Evolutionary conservation across 2,329 filamentous ascomycete species (phyloP).

Genomic region (Didymosphaeria variabile): DNA sequence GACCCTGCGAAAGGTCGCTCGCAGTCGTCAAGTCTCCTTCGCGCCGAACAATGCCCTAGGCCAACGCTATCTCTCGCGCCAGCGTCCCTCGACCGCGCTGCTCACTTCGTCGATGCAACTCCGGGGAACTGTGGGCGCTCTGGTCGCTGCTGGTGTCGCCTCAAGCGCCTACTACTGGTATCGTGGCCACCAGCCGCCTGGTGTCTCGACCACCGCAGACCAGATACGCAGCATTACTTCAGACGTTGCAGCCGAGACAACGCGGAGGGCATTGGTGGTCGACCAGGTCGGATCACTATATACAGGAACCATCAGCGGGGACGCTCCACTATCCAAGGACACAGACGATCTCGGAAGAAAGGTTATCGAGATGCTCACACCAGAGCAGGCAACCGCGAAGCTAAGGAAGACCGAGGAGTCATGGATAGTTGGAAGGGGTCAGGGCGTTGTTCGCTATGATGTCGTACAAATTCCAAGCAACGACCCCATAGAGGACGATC

Average conservation of each 20-base stretch:
- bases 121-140: conserved; percentile 71
- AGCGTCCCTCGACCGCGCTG: conserved; percentile 53
- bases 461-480: conserved; percentile 95
- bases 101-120: conserved; percentile 78
- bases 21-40: conserved; percentile 54
- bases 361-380: conserved; percentile 94
- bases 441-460: conserved; percentile 94
- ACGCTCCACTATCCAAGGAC: conserved; percentile 87
- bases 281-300: conserved; percentile 85
- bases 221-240: conserved; percentile 48
- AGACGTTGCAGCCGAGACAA: conserved; percentile 56
- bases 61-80: conserved; percentile 55
- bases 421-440: conserved; percentile 85
- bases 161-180: conserved; percentile 82
- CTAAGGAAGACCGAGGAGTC: conserved; percentile 90
- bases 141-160: conserved; percentile 73
- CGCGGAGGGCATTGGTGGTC: conserved; percentile 78
- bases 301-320: conserved; percentile 83
- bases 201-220: conserved; percentile 31
- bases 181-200: conserved; percentile 52
- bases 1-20: conserved; percentile 67
- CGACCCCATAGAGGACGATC: conserved; percentile 97
- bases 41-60: conserved; percentile 56
- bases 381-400: conserved; percentile 91
- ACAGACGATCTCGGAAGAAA: conserved; percentile 84